Evolutionary conservation across 192 early-diverging fungal species (phyloP), one percentile per base, ranked within the genome.

Genomic region (Podila epigama): DNA sequence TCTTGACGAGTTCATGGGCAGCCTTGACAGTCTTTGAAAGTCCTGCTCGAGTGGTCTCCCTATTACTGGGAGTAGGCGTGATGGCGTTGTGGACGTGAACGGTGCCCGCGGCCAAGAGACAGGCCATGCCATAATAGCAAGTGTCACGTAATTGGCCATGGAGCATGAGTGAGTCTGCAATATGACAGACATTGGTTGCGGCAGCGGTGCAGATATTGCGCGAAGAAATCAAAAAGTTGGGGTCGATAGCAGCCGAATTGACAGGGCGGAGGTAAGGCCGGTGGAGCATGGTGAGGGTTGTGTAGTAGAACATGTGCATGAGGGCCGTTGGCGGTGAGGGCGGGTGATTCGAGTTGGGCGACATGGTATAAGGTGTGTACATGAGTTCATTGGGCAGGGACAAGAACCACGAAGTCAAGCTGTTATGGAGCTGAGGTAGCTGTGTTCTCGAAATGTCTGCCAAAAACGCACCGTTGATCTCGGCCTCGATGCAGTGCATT

Each of bases 271-370:
- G 73, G 31, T 85, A 89, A 3, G 87, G 83, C 22, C 85, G 82
- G 53, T 89, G 87, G 31, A 89, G 39, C 63, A 89, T 69, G 29
- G 84, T 89, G 29, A 89, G 51, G 18, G 75, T 73, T 0, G 87
- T 86, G 53, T 86, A 84, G 55, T 89, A 89, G 33, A 85, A 64
- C 75, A 85, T 84, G 48, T 89, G 87, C 60, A 83, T 66, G 33
- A 64, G 22, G 2, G 79, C 59, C 37, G 81, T 83, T 0, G 77
- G 62, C 12, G 81, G 63, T 1, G 75, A 67, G 32, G 67, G 61
- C 25, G 70, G 70, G 44, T 82, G 63, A 42, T 82, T 70, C 33
- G 75, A 72, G 58, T 69, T 70, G 25, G 81, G 82, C 6, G 73
- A 77, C 73, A 77, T 77, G 16, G 73, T 77, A 28, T 77, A 77